phyloP scores from a whole-genome alignment of 2,329 filamentous ascomycete genomes.

The Ophiocordyceps unilateralis region DNA sequence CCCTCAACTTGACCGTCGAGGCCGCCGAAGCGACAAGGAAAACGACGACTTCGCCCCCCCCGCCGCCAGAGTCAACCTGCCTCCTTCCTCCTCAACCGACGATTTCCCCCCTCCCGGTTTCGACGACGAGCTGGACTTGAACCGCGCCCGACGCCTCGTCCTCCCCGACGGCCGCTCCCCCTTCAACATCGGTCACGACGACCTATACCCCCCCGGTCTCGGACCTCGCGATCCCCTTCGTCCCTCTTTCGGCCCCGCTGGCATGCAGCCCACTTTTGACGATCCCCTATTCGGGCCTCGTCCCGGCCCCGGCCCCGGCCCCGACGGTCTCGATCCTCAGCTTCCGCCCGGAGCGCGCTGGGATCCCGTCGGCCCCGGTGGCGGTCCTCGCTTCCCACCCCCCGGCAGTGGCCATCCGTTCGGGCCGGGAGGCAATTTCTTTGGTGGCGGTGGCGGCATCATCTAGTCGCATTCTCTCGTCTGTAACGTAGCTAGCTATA shows the following conservation, averaged over 20 bases:
- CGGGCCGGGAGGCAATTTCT: constrained; percentile 16
- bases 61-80: constrained; percentile 37
- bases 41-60: constrained; percentile 46
- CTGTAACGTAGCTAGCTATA: too few relatives aligned
- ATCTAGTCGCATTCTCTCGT: constrained; percentile 7
- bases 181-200: constrained; percentile 63
- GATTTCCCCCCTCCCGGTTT: constrained; percentile 70
- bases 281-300: constrained; percentile 83
- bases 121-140: constrained; percentile 81
- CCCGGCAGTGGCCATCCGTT: constrained; percentile 22
- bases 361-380: constrained; percentile 67
- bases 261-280: constrained; percentile 94
- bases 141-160: constrained; percentile 31
- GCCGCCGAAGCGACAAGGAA: neutral
- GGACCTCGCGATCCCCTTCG: constrained; percentile 73
- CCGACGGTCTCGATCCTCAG: constrained; percentile 38
- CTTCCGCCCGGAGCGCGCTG: constrained; percentile 80
- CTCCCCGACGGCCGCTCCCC: constrained; percentile 34
- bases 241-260: constrained; percentile 48
- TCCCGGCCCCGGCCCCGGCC: constrained; percentile 35
- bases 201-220: constrained; percentile 73
- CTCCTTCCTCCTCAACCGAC: constrained; percentile 34
- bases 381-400: constrained; percentile 27
- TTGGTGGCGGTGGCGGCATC: constrained; percentile 13
- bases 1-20: neutral